phyloP scores from a whole-genome alignment of 768 basidiomycete genomes.

The Steccherinum ochraceum region DNA sequence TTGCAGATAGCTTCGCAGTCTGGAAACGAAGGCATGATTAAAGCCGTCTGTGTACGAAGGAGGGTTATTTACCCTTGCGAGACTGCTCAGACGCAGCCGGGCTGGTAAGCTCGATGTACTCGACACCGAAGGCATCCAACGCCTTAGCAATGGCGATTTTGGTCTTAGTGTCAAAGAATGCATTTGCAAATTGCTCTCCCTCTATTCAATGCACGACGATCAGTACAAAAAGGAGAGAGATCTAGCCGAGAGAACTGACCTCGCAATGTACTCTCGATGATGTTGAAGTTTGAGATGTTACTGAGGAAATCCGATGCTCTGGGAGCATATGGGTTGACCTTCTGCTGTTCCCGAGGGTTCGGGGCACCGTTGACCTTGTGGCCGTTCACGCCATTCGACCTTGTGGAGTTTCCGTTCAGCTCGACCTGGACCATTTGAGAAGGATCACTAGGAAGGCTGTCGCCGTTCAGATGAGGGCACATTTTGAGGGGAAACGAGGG shows the following conservation, averaged over 20 bases:
- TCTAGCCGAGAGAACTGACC: conserved; percentile 41
- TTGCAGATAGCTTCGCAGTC: conserved; percentile 99
- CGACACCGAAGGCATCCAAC: conserved; percentile 97
- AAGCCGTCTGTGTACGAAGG: too few species aligned
- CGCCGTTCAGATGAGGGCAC: conserved; percentile 58
- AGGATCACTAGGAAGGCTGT: conserved; percentile 36
- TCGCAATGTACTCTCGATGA: conserved; percentile 95
- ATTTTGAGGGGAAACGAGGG: too few species aligned
- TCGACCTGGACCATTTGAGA: conserved; percentile 72
- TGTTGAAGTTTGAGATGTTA: conserved; percentile 90
- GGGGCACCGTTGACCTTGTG: conserved; percentile 24
- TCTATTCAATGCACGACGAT: conserved; percentile 39
- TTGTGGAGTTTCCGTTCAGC: conserved; percentile 35
- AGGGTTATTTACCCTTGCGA: conserved; percentile 27
- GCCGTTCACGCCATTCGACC: conserved; percentile 30
- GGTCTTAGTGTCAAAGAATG: conserved; percentile 99
- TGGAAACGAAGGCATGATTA: conserved; percentile 19
- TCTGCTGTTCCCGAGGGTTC: conserved; percentile 31
- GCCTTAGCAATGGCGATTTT: conserved; percentile 99
- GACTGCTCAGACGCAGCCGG: conserved; percentile 97
- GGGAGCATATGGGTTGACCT: conserved; percentile 77
- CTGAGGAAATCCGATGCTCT: conserved; percentile 90
- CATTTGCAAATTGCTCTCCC: conserved; percentile 99
- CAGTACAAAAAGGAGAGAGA: conserved; percentile 1
- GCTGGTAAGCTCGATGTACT: conserved; percentile 99